Evolutionary conservation across 2,329 filamentous ascomycete species (phyloP).

Genomic region (Stemphylium beticola): DNA sequence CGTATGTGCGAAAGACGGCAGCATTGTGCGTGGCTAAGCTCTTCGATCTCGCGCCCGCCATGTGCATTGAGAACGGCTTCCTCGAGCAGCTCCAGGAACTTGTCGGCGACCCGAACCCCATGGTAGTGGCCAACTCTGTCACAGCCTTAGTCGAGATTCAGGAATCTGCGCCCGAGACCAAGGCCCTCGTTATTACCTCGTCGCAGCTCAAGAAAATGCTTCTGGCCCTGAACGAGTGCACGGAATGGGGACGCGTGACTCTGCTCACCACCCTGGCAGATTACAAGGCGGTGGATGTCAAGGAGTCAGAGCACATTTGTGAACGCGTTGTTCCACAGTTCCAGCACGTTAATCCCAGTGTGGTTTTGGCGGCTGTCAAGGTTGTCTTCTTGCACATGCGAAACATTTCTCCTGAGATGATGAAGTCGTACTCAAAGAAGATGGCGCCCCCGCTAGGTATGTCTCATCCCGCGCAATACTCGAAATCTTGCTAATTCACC

Average conservation of each 20-base stretch:
- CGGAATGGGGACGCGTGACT: constrained; percentile 96
- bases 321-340: constrained; percentile 96
- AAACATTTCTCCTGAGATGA: constrained; percentile 76
- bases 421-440: constrained; percentile 90
- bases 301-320: constrained; percentile 97
- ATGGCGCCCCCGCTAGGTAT: constrained; percentile 94
- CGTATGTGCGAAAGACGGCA: constrained; percentile 97
- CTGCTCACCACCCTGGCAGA: constrained; percentile 89
- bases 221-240: constrained; percentile 96
- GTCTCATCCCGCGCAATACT: constrained; percentile 28
- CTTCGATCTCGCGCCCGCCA: constrained; percentile 88
- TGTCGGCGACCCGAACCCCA: constrained; percentile 96
- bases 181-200: constrained; percentile 81
- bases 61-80: constrained; percentile 98
- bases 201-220: constrained; percentile 91
- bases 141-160: constrained; percentile 90
- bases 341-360: constrained; percentile 96
- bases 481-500: constrained; percentile 29
- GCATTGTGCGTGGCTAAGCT: constrained; percentile 98
- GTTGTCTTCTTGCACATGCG: constrained; percentile 97
- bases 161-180: constrained; percentile 89
- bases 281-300: constrained; percentile 84
- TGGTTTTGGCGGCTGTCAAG: constrained; percentile 97
- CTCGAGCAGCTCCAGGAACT: constrained; percentile 91
- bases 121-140: constrained; percentile 98